Percentiles rank a stretch among this genome's conserved stretches.
These are phyloP conservation scores for Clonostachys rosea DNA, from an alignment of 2,329 filamentous ascomycete genomes.

Conservation along the genomic window DNA sequence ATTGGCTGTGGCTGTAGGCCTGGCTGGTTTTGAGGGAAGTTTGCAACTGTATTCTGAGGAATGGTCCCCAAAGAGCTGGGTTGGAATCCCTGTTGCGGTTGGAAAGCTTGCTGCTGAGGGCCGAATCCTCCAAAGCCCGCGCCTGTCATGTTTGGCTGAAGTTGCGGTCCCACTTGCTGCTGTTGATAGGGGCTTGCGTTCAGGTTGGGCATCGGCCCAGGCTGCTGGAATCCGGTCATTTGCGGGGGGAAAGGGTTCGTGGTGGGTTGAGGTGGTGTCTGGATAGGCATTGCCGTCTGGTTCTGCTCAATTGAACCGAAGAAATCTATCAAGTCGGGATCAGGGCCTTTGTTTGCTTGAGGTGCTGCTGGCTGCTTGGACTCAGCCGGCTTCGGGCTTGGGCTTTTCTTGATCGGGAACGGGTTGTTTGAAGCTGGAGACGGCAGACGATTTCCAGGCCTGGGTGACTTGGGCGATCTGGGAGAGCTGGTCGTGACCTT, in stretches of 20 bases:
- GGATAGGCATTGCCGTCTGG: conserved; percentile 59
- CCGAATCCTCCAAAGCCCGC: conserved; percentile 82
- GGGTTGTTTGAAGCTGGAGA: conserved; percentile 30
- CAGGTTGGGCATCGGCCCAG: conserved; percentile 21
- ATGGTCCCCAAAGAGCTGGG: conserved; percentile 48
- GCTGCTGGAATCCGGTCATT: conserved; percentile 18
- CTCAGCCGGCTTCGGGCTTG: conserved; percentile 14
- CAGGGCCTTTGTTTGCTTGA: conserved; percentile 55
- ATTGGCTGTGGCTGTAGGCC: conserved; percentile 11
- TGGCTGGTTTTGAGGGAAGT: conserved; percentile 26
- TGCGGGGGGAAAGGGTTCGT: conserved; percentile 27
- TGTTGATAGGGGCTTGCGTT: not conserved
- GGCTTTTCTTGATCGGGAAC: conserved; percentile 30
- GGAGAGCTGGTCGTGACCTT: conserved; percentile 23
- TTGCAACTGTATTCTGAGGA: conserved; percentile 49
- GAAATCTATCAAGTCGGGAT: conserved; percentile 85
- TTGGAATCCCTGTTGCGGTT: conserved; percentile 37
- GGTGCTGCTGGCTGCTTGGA: conserved; percentile 32
- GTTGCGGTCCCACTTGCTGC: conserved; percentile 21
- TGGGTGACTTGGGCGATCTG: conserved; percentile 25
- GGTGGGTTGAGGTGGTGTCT: conserved; percentile 13
- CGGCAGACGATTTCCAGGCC: too few species aligned
- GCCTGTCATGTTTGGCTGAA: conserved; percentile 53
- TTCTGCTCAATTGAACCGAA: conserved; percentile 92
- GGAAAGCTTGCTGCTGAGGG: conserved; percentile 37